Conservation (phyloP, 2,329 filamentous ascomycete species). For the Apiospora saccharicola region DNA sequence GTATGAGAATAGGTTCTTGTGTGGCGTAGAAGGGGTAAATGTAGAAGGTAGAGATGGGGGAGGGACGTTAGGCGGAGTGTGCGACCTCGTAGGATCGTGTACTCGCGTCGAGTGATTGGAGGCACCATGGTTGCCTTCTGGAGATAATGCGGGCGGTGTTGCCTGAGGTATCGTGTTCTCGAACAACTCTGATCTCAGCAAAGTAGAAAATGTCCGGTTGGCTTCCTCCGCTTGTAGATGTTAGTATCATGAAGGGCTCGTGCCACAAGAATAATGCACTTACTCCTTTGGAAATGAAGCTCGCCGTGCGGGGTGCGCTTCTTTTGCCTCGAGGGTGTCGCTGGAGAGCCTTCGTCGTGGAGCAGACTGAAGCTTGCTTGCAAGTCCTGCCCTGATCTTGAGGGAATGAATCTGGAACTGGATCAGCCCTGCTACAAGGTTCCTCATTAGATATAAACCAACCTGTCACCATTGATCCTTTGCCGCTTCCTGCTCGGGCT, state of each 20-base stretch:
- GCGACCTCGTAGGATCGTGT: constrained; percentile 74
- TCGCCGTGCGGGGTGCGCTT: constrained; percentile 88
- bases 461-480: constrained; percentile 69
- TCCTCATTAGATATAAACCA: neutral
- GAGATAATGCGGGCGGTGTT: constrained; percentile 68
- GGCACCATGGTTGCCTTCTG: constrained; percentile 61
- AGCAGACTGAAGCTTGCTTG: constrained; percentile 92
- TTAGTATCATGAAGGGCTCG: constrained; percentile 33
- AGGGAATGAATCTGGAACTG: constrained; percentile 84
- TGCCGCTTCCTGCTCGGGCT: constrained; percentile 67
- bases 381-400: constrained; percentile 89
- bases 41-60: constrained; percentile 72
- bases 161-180: constrained; percentile 87
- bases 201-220: constrained; percentile 87
- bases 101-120: constrained; percentile 61
- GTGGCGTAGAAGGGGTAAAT: constrained; percentile 90
- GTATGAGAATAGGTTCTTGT: constrained; percentile 97
- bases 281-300: constrained; percentile 92
- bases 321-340: constrained; percentile 85
- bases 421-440: constrained; percentile 34
- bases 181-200: constrained; percentile 91
- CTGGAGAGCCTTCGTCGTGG: constrained; percentile 91
- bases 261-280: constrained; percentile 41
- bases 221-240: constrained; percentile 78
- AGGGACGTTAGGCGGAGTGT: constrained; percentile 80